phyloP scores from a whole-genome alignment of 2,329 filamentous ascomycete genomes.

The Fusarium luffae region DNA sequence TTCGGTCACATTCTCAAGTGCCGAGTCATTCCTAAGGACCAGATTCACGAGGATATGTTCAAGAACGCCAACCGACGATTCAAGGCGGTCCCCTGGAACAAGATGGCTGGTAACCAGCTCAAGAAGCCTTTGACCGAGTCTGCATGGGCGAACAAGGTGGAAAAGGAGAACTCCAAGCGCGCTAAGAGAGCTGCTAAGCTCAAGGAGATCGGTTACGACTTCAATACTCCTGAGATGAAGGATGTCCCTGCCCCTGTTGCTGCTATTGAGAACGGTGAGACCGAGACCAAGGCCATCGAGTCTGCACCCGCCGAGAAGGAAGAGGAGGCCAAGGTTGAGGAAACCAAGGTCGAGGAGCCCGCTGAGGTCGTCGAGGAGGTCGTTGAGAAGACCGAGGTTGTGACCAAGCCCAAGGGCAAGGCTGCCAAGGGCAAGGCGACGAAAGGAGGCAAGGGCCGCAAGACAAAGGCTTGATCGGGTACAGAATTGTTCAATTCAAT shows the following conservation, averaged over 20 bases:
- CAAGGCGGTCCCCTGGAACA: constrained; percentile 88
- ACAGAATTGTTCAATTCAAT: constrained; percentile 32
- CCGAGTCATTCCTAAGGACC: constrained; percentile 78
- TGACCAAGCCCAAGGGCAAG: constrained; percentile 48
- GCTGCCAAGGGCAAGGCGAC: constrained; percentile 43
- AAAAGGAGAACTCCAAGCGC: constrained; percentile 77
- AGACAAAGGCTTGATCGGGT: constrained; percentile 52
- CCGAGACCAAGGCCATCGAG: constrained; percentile 52
- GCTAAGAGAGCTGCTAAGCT: constrained; percentile 77
- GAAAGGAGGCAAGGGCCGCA: constrained; percentile 48
- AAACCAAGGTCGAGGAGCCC: constrained; percentile 39
- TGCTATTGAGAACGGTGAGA: constrained; percentile 51
- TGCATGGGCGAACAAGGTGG: constrained; percentile 81
- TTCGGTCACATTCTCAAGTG: constrained; percentile 95
- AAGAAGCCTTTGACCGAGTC: constrained; percentile 78
- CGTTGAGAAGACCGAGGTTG: constrained; percentile 41
- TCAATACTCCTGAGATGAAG: constrained; percentile 79
- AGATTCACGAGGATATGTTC: constrained; percentile 85
- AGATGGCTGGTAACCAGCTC: constrained; percentile 81
- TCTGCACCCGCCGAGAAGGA: constrained; percentile 50
- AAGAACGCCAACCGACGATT: constrained; percentile 91
- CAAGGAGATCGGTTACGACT: constrained; percentile 85
- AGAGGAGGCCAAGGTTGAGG: constrained; percentile 43
- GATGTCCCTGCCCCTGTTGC: constrained; percentile 54
- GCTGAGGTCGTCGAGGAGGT: constrained; percentile 39